These are phyloP conservation scores for Boletellus ananas DNA, from an alignment of 768 basidiomycete species.

Conservation along the genomic window DNA sequence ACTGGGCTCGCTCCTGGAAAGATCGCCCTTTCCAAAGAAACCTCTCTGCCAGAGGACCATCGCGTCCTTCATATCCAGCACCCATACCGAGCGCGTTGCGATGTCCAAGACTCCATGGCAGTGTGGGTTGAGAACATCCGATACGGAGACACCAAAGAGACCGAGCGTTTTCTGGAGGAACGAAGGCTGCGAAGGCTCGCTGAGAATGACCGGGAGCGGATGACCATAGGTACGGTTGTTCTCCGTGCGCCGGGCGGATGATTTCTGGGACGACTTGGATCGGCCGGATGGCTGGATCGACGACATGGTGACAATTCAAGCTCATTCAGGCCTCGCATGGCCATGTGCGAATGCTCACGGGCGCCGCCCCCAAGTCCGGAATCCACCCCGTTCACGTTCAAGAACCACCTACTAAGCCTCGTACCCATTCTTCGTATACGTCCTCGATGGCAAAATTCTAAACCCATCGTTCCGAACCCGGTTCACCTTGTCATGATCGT, in stretches of 20 bases:
- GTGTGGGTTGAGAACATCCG: conserved; percentile 64
- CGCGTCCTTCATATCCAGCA: conserved; percentile 59
- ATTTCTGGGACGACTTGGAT: conserved; percentile 43
- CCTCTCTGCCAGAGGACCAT: conserved; percentile 81
- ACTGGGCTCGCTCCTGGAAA: conserved; percentile 92
- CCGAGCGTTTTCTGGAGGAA: conserved; percentile 45
- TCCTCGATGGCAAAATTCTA: too few relatives aligned
- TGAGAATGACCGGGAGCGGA: conserved; percentile 62
- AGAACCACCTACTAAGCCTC: too few relatives aligned
- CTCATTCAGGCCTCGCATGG: too few relatives aligned
- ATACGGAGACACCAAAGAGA: conserved; percentile 54
- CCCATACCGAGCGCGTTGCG: conserved; percentile 84
- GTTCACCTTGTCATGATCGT: too few relatives aligned
- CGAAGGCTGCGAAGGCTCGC: conserved; percentile 37
- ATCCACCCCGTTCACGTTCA: too few relatives aligned
- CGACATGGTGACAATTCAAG: conserved; percentile 36
- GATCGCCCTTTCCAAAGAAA: conserved; percentile 96
- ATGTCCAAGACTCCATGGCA: conserved; percentile 77
- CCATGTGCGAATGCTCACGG: too few relatives aligned
- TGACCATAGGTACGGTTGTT: conserved; percentile 66
- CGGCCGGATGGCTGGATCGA: conserved; percentile 41
- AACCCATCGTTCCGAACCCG: too few relatives aligned
- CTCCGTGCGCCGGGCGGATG: conserved; percentile 52
- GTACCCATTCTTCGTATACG: too few relatives aligned
- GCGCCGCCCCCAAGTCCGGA: too few relatives aligned